Evolutionary conservation across 495 filamentous ascomycete genomes (phyloP).

Genomic region (Terfezia claveryi): DNA sequence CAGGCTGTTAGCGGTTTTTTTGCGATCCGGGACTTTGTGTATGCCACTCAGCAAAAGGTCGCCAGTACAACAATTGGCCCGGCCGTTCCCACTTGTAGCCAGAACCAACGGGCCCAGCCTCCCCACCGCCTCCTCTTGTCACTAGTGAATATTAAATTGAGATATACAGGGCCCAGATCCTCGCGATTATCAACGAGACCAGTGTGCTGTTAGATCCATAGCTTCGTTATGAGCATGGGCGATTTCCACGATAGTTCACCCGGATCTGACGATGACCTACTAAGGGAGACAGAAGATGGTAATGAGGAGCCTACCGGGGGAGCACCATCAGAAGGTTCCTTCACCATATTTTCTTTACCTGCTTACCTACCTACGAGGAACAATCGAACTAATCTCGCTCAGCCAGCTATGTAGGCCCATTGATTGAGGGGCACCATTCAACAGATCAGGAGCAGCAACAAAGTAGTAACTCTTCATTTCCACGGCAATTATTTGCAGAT

Average conservation of each 20-base stretch:
- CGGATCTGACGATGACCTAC: neutral
- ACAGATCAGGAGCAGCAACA: neutral
- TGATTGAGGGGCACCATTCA: neutral
- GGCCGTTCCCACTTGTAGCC: too few relatives aligned
- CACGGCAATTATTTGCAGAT: neutral
- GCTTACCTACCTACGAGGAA: conserved; percentile 3
- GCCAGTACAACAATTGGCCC: too few relatives aligned
- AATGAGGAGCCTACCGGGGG: neutral
- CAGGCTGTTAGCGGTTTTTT: too few relatives aligned
- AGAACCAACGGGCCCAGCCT: too few relatives aligned
- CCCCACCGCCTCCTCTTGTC: too few relatives aligned
- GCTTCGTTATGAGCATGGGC: neutral
- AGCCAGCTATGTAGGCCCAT: neutral
- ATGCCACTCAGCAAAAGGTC: too few relatives aligned
- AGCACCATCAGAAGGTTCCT: neutral
- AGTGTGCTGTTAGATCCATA: too few relatives aligned
- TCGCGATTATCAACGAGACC: too few relatives aligned
- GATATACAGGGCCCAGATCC: too few relatives aligned
- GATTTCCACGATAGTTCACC: neutral
- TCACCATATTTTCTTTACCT: neutral
- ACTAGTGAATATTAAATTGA: too few relatives aligned
- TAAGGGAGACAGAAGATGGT: neutral
- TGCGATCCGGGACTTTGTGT: too few relatives aligned
- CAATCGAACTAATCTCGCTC: conserved; percentile 13
- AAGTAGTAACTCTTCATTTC: neutral